phyloP scores from a whole-genome alignment of 176 grass and related monocot genomes.

The Calamus simplicifolius region DNA sequence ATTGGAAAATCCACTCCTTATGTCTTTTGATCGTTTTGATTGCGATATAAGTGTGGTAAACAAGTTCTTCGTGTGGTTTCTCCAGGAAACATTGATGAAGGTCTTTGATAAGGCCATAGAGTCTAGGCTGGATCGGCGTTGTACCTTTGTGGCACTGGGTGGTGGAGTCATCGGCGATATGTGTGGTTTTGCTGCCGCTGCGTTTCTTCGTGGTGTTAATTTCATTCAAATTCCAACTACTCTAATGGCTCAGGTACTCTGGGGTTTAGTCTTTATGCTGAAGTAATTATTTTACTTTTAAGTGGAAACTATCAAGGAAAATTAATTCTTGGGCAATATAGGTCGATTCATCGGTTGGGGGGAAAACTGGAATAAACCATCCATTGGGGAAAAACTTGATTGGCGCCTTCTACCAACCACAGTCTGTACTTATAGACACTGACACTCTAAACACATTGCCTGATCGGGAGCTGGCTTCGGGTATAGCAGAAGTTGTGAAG shows the following conservation, averaged over 20 bases:
- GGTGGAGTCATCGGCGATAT: constrained; percentile 96
- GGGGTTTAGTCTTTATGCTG: too few relatives aligned
- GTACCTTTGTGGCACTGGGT: constrained; percentile 82
- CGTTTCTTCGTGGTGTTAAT: constrained; percentile 94
- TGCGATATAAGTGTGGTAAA: neutral
- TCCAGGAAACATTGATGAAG: constrained; percentile 75
- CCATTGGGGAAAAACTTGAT: constrained; percentile 81
- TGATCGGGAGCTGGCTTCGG: constrained; percentile 75
- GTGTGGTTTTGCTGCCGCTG: constrained; percentile 75
- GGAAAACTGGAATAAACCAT: constrained; percentile 92
- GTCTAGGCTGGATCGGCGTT: constrained; percentile 51
- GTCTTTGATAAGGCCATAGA: constrained; percentile 86
- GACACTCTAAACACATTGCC: constrained; percentile 84
- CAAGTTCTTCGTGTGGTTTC: constrained; percentile 1
- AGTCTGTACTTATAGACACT: constrained; percentile 84
- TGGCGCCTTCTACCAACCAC: constrained; percentile 84
- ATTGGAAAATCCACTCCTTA: neutral
- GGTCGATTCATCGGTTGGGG: constrained; percentile 97
- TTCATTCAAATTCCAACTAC: constrained; percentile 99
- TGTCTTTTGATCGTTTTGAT: neutral
- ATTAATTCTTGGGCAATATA: constrained; percentile 18
- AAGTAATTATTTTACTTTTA: too few relatives aligned
- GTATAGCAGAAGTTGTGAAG: constrained; percentile 76
- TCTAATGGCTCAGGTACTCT: constrained; percentile 73
- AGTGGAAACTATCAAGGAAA: too few relatives aligned